A percentile compares a stretch with the other conserved stretches of the same genome.
These are phyloP conservation scores for Ajuga reptans DNA, from an alignment of 305 asterid species.

Conservation along the genomic window DNA sequence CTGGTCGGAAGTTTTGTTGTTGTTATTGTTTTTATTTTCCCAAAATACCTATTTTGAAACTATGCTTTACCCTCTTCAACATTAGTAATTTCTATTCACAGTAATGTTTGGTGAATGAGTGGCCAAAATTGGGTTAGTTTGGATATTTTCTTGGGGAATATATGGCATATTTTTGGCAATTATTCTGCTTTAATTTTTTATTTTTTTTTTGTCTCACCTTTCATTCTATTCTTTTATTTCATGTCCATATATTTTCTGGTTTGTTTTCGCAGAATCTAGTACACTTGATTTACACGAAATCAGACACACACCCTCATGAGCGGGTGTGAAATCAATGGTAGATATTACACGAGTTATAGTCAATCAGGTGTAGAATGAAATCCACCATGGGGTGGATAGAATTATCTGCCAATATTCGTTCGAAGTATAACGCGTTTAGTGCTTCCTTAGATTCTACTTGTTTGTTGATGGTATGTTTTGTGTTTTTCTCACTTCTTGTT, in stretches of 20 bases:
- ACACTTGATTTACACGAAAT: background rate
- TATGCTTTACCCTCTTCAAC: background rate
- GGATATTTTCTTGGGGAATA: background rate
- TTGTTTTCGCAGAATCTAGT: no score
- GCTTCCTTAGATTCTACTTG: background rate
- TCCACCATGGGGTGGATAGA: background rate
- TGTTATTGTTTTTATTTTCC: background rate
- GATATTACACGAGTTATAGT: background rate
- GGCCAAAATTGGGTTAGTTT: background rate
- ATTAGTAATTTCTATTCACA: background rate
- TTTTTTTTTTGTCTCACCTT: no score
- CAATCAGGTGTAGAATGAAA: background rate
- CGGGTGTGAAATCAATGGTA: background rate
- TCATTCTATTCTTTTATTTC: background rate
- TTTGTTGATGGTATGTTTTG: background rate
- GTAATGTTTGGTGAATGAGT: slow-evolving; percentile 2
- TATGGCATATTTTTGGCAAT: background rate
- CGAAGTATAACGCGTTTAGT: background rate
- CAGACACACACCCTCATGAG: background rate
- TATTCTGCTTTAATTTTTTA: background rate
- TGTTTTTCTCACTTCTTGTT: background rate
- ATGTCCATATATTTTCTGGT: background rate
- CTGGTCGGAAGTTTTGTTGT: slow-evolving; percentile 13
- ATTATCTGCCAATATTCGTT: no score
- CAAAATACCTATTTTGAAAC: background rate